phyloP scores from a whole-genome alignment of 1,284 basidiomycete species.

The Golubevia pallescens region DNA sequence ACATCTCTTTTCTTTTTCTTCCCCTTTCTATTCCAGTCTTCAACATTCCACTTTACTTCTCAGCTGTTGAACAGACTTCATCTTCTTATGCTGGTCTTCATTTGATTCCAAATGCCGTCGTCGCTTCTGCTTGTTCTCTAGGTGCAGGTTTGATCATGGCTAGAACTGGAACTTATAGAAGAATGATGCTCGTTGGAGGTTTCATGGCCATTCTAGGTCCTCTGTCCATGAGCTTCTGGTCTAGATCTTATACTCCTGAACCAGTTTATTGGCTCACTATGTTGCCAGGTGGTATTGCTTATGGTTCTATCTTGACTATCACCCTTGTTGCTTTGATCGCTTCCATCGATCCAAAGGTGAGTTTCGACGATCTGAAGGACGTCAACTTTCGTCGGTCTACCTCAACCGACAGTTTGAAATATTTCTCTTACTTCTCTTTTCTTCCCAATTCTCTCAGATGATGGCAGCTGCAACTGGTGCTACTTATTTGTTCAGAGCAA shows the following conservation, averaged over 20 bases:
- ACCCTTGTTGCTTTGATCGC: slow-evolving; percentile 64
- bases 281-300: slow-evolving; percentile 60
- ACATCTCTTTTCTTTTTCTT: slow-evolving; percentile 2
- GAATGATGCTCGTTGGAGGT: slow-evolving; percentile 58
- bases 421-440: too few relatives aligned
- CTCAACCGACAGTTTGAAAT: too few relatives aligned
- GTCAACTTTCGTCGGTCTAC: too few relatives aligned
- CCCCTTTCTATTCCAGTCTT: slow-evolving; percentile 29
- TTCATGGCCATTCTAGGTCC: slow-evolving; percentile 60
- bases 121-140: slow-evolving; percentile 64
- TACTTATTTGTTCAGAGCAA: slow-evolving; percentile 65
- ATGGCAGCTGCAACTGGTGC: slow-evolving; percentile 64
- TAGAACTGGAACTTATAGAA: slow-evolving; percentile 62
- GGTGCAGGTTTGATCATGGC: slow-evolving; percentile 65
- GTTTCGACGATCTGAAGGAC: too few relatives aligned
- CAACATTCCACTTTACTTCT: slow-evolving; percentile 64
- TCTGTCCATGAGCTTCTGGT: slow-evolving; percentile 65
- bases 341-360: slow-evolving; percentile 59
- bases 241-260: slow-evolving; percentile 45
- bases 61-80: slow-evolving; percentile 60
- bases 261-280: slow-evolving; percentile 60
- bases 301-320: slow-evolving; percentile 62
- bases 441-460: too few relatives aligned
- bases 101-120: slow-evolving; percentile 64
- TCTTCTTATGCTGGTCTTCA: slow-evolving; percentile 62